Conservation (phyloP, 805 yeast species). For the Starmerella kuoi region DNA sequence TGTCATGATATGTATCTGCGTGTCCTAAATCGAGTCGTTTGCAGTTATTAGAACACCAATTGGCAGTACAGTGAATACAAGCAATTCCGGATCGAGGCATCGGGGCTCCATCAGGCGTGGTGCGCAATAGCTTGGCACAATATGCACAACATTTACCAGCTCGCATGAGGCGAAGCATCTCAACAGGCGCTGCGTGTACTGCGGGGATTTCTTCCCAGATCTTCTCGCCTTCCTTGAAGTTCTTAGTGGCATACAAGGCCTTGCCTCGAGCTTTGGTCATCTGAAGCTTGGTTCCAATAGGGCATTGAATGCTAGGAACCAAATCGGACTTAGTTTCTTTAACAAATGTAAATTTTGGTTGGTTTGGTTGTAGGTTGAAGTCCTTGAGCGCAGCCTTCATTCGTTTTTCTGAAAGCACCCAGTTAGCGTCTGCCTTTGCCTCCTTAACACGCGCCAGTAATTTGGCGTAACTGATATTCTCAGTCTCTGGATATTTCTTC, state of each 20-base stretch:
- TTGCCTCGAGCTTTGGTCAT: slow-evolving; percentile 47
- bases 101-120: slow-evolving; percentile 19
- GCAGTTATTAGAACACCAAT: slow-evolving; percentile 62
- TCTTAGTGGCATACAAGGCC: slow-evolving; percentile 42
- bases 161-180: slow-evolving; percentile 45
- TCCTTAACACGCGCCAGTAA: slow-evolving; percentile 40
- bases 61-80: slow-evolving; percentile 54
- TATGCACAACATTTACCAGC: slow-evolving; percentile 57
- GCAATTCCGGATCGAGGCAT: slow-evolving; percentile 20
- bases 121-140: slow-evolving; percentile 48
- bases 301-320: slow-evolving; percentile 35
- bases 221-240: slow-evolving; percentile 39
- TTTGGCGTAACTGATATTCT: slow-evolving; percentile 43
- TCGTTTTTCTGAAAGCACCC: slow-evolving; percentile 53
- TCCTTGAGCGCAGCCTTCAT: slow-evolving; percentile 42
- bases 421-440: slow-evolving; percentile 36
- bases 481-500: slow-evolving; percentile 55
- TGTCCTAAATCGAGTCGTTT: slow-evolving; percentile 45
- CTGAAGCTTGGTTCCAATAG: slow-evolving; percentile 35
- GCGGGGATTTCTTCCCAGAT: slow-evolving; percentile 56
- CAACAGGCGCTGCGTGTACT: slow-evolving; percentile 53
- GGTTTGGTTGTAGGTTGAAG: slow-evolving; percentile 40
- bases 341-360: slow-evolving; percentile 39
- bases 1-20: slow-evolving; percentile 44
- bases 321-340: slow-evolving; percentile 40